Base-by-base conservation (phyloP, 345 rosid species). In the Mangifera indica region DNA sequence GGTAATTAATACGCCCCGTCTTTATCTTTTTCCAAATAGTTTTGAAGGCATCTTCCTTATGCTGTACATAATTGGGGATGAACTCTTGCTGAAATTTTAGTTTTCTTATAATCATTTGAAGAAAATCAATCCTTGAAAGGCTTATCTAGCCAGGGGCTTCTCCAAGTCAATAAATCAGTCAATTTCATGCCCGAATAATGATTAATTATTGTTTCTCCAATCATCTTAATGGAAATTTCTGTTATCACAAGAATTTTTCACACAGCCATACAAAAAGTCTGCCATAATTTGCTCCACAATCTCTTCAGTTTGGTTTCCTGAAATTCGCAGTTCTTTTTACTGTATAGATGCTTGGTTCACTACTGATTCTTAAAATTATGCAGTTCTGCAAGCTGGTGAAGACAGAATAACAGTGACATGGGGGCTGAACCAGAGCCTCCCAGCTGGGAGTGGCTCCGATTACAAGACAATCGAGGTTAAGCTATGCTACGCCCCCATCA, bases 401-500 rank as follows among this genome's bases (percentile, higher is more conserved):
- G 88, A 88, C 81, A 81, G 77, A 37, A 76, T 92, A 66, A 80
- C 77, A 0, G 78, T 88, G 56, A 86, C 82, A 5, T 92, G 96
- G 98, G 69, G 73, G 46, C 22, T 84, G 21, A 86, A 86, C 81
- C 79, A 78, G 75, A 84, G 71, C 73, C 21, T 66, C 57, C 53
- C 85, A 2, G 74, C 78, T 0, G 83, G 84, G 60, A 72, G 70
- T 0, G 88, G 85, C 71, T 71, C 85, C 7, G 58, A 69, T 24
- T 92, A 83, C 77, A 83, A 82, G 84, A 85, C 68, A 12, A 66
- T 87, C 66, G 67, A 69, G 75, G 82, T 86, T 45, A 78, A 82
- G 81, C 84, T 90, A 0, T 92, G 96, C 80, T 92, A 82, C 77
- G 89, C 89, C 10, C 93, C 93, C 0, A 20, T 85, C 37, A 92